Percentiles rank a stretch among this genome's conserved stretches.
Evolutionary conservation across 2,329 filamentous ascomycete species (phyloP).

Genomic region (Aureobasidium sp.): DNA sequence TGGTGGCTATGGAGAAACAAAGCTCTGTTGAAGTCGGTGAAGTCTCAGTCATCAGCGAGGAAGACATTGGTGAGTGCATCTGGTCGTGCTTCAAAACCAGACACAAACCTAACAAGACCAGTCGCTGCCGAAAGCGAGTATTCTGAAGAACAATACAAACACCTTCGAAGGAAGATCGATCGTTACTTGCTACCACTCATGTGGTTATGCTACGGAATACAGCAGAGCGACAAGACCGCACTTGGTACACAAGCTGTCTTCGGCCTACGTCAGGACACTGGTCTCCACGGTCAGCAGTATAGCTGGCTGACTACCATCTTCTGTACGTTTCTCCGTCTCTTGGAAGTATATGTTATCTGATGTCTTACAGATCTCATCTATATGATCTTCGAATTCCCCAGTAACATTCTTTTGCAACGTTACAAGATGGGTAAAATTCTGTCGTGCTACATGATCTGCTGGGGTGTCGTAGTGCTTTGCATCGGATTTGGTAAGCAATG

Average conservation of each 20-base stretch:
- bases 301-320: slow-evolving; percentile 35
- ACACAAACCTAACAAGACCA: not conserved
- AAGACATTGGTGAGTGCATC: not conserved
- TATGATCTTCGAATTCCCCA: slow-evolving; percentile 28
- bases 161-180: slow-evolving; percentile 32
- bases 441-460: slow-evolving; percentile 28
- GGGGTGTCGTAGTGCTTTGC: slow-evolving; percentile 22
- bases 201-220: slow-evolving; percentile 43
- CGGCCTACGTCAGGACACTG: slow-evolving; percentile 39
- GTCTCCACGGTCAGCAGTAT: slow-evolving; percentile 30
- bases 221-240: slow-evolving; percentile 40
- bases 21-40: not conserved
- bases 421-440: slow-evolving; percentile 29
- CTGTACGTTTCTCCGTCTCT: slow-evolving; percentile 16
- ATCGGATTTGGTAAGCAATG: slow-evolving; percentile 18
- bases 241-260: slow-evolving; percentile 37
- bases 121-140: slow-evolving; percentile 16
- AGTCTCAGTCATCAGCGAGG: not conserved
- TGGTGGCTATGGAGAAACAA: not conserved
- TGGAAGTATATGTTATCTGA: not conserved
- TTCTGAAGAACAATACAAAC: slow-evolving; percentile 21
- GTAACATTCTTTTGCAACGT: slow-evolving; percentile 27
- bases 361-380: slow-evolving; percentile 28
- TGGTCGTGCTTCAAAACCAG: too few species aligned
- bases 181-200: slow-evolving; percentile 40